Percentiles rank a stretch among this genome's conserved stretches.
These are phyloP conservation scores for Naematelia encephala DNA, from an alignment of 768 basidiomycete genomes.

Conservation along the genomic window DNA sequence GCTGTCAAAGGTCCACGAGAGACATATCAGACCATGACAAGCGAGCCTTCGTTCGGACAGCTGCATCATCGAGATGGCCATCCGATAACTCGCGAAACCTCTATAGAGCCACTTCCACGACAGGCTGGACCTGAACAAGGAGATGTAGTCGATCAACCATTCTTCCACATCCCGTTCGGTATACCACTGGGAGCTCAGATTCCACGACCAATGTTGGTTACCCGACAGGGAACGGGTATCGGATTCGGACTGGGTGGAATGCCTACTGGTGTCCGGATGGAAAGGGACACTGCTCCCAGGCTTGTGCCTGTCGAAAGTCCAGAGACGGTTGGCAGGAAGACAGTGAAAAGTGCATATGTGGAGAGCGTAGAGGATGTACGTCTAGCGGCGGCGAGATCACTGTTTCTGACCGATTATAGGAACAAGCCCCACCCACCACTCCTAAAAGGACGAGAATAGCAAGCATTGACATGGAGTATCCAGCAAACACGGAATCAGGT, in stretches of 20 bases:
- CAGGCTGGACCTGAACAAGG: constrained; percentile 1
- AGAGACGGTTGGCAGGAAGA: not conserved
- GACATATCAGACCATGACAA: constrained; percentile 40
- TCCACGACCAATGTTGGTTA: constrained; percentile 29
- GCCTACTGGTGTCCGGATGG: not conserved
- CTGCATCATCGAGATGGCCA: constrained; percentile 31
- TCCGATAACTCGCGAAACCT: constrained; percentile 19
- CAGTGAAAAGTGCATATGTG: constrained; percentile 45
- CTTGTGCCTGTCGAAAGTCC: constrained; percentile 3
- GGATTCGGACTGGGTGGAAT: constrained; percentile 23
- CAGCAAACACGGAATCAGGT: constrained; percentile 14
- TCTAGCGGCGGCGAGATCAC: not conserved
- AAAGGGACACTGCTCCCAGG: constrained; percentile 7
- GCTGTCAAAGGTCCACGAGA: constrained; percentile 29
- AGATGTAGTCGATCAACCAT: constrained; percentile 3
- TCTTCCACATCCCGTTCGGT: constrained; percentile 39
- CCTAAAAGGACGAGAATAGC: not conserved
- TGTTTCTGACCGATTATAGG: too few species aligned
- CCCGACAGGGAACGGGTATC: constrained; percentile 20
- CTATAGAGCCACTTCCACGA: constrained; percentile 9
- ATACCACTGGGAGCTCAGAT: constrained; percentile 20
- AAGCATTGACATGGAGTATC: not conserved
- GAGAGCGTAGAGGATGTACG: constrained; percentile 50
- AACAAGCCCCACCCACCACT: constrained; percentile 12
- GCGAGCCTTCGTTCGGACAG: constrained; percentile 47